Conservation (phyloP, 2,329 filamentous ascomycete genomes). For the Fusarium odoratissimum region DNA sequence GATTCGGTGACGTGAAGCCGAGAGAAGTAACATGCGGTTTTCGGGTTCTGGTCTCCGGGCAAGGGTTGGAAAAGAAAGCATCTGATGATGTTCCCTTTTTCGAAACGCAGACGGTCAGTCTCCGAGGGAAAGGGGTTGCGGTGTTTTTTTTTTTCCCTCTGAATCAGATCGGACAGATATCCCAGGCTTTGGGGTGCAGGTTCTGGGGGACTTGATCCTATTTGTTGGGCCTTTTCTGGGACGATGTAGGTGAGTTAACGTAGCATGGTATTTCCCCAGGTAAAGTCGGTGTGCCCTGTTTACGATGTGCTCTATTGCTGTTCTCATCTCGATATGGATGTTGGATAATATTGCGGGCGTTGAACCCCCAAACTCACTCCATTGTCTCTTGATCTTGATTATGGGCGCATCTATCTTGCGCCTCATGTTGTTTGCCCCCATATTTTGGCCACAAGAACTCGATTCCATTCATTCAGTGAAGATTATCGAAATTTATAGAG, state of each 20-base stretch:
- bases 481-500: not conserved
- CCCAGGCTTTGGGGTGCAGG: slow-evolving; percentile 23
- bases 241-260: slow-evolving; percentile 9
- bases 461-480: not conserved
- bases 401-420: slow-evolving; percentile 5
- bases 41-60: slow-evolving; percentile 34
- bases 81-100: slow-evolving; percentile 14
- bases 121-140: not conserved
- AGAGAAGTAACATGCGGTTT: slow-evolving; percentile 24
- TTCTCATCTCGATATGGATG: slow-evolving; percentile 1
- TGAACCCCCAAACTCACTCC: slow-evolving; percentile 22
- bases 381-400: slow-evolving; percentile 11
- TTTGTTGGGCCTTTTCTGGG: slow-evolving; percentile 11
- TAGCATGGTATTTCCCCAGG: slow-evolving; percentile 23
- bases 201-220: slow-evolving; percentile 21
- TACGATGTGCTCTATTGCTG: not conserved
- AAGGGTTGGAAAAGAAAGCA: slow-evolving; percentile 2
- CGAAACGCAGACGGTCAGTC: slow-evolving; percentile 1
- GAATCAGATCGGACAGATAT: slow-evolving; percentile 14
- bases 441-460: slow-evolving; percentile 1
- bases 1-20: slow-evolving; percentile 28
- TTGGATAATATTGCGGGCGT: slow-evolving; percentile 2
- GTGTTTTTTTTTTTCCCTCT: not conserved
- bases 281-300: slow-evolving; percentile 31
- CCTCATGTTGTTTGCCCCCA: slow-evolving; percentile 25